Base-by-base conservation (phyloP, 2,329 filamentous ascomycete species). In the Emergomyces pasteurianus region DNA sequence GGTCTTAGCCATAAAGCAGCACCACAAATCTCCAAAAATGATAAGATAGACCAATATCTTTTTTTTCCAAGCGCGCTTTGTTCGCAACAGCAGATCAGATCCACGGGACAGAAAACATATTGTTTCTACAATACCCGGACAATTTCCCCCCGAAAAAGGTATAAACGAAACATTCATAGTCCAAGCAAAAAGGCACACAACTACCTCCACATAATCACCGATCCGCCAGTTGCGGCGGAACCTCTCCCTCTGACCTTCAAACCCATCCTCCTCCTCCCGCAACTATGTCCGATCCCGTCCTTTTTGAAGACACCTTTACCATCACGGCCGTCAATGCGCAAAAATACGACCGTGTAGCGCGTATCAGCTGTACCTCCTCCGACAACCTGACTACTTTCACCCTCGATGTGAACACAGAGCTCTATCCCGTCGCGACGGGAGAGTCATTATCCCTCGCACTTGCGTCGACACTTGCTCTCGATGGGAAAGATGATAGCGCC, bases 341-440 rank as follows among this genome's bases (percentile, higher is more conserved):
- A 70, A 96, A 96, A 78, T 99, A 99, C 77, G 94, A 97, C 78
- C 90, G 92, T 65, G 92, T 96, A 31, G 88, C 90, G 60, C 92
- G 94, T 67, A 84, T 97, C 71, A 84, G 80, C 60, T 91, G 85
- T 71, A 88, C 83, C 58, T 92, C 88, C 28, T 80, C 83, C 67
- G 90, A 95, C 77, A 83, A 83, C 68, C 81, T 84, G 65, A 89
- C 88, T 36, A 81, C 84, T 65, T 86, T 97, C 79, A 86, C 85
- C 6, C 88, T 99, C 63, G 94, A 99, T 77, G 86, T 97, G 77
- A 96, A 97, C 80, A 88, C 85, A 61, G 92, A 99, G 77, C 84
- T 99, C 8, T 96, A 94, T 76, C 89, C 89, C 1, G 84, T 89
- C 68, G 74, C 79, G 46, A 78, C 85, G 9, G 88, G 88, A 71